Percentiles rank a stretch among this genome's conserved stretches.
These are phyloP conservation scores for Lomentospora prolificans DNA, from an alignment of 2,329 filamentous ascomycete genomes.

Conservation along the genomic window DNA sequence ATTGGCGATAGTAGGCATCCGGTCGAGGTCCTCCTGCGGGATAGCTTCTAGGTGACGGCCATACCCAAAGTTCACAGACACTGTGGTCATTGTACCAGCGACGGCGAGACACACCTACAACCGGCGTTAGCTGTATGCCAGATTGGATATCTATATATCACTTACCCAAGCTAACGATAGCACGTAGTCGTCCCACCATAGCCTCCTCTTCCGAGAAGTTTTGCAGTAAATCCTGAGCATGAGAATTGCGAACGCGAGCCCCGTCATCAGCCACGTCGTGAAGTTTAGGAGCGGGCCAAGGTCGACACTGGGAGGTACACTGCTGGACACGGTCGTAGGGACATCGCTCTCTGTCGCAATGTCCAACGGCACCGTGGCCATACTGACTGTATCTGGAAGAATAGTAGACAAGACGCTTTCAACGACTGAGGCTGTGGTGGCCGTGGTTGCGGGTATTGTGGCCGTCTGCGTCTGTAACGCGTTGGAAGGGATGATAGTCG, in stretches of 20 bases:
- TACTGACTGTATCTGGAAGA: background rate
- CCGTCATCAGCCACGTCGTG: slow-evolving; percentile 8
- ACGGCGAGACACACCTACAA: slow-evolving; percentile 4
- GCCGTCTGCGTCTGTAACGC: background rate
- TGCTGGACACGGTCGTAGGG: background rate
- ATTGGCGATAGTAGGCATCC: slow-evolving; percentile 19
- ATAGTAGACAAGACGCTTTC: background rate
- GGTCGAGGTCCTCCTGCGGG: slow-evolving; percentile 15
- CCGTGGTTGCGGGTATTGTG: background rate
- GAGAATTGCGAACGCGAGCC: slow-evolving; percentile 8
- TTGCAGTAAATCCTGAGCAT: slow-evolving; percentile 16
- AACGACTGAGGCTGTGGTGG: background rate
- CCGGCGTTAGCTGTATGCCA: background rate
- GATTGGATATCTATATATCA: background rate
- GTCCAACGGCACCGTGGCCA: background rate
- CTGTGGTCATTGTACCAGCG: slow-evolving; percentile 5
- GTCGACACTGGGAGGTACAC: background rate
- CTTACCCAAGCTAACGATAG: slow-evolving; percentile 14
- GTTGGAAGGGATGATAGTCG: background rate
- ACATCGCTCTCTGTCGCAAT: background rate
- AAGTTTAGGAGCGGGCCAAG: slow-evolving; percentile 6
- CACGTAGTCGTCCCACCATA: slow-evolving; percentile 18
- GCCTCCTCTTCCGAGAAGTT: slow-evolving; percentile 10
- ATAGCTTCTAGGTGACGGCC: slow-evolving; percentile 16
- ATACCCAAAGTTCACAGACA: slow-evolving; percentile 14